phyloP scores from a whole-genome alignment of 495 filamentous ascomycete species.

The Lepidopterella palustris region DNA sequence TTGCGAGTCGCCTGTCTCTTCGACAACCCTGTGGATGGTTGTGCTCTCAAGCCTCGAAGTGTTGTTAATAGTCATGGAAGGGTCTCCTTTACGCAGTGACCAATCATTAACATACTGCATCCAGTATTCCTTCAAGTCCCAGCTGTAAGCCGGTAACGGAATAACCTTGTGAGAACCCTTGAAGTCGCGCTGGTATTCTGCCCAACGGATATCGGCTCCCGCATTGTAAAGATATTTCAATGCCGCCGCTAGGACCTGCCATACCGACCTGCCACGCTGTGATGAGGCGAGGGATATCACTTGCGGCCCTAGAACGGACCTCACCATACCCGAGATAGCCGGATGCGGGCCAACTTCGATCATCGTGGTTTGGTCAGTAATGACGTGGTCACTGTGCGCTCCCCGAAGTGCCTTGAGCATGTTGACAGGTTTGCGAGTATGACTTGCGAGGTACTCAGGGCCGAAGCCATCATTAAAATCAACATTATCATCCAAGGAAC shows the following conservation, averaged over 20 bases:
- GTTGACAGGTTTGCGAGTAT: neutral
- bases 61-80: slow-evolving; percentile 8
- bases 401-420: neutral
- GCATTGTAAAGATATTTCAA: neutral
- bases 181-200: neutral
- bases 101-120: slow-evolving; percentile 62
- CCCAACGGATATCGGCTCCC: neutral
- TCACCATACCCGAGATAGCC: neutral
- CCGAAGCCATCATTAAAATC: neutral
- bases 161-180: neutral
- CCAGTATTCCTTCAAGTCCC: slow-evolving; percentile 18
- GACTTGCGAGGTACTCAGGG: neutral
- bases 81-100: slow-evolving; percentile 44
- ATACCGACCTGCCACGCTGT: neutral
- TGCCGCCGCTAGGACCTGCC: neutral
- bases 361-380: neutral
- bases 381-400: neutral
- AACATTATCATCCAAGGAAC: neutral
- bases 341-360: neutral
- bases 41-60: slow-evolving; percentile 29
- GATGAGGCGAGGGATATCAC: neutral
- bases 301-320: neutral
- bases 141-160: neutral
- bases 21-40: slow-evolving; percentile 40
- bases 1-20: slow-evolving; percentile 46